A percentile compares a stretch with the other conserved stretches of the same genome.
Evolutionary conservation across 2,329 filamentous ascomycete species (phyloP).

Genomic region (Pseudopithomyces maydicus): DNA sequence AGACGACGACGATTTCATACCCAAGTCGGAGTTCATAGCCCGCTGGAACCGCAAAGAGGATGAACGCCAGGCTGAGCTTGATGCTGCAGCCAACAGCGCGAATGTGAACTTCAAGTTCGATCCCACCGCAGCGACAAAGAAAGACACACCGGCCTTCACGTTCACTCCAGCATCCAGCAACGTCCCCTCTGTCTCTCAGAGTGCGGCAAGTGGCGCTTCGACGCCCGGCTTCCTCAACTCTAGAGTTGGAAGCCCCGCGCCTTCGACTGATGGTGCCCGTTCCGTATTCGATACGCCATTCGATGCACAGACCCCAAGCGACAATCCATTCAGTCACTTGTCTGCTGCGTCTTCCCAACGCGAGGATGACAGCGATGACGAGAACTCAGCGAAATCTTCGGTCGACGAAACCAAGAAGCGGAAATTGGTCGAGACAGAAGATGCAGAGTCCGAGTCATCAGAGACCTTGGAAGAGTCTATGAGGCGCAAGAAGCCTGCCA

Average conservation of each 20-base stretch:
- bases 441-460: conserved; percentile 32
- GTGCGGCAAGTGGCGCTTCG: conserved; percentile 24
- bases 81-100: conserved; percentile 23
- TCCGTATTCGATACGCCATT: conserved; percentile 38
- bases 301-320: conserved; percentile 22
- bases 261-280: conserved; percentile 31
- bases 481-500: conserved; percentile 25
- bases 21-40: conserved; percentile 38
- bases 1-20: conserved; percentile 44
- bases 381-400: conserved; percentile 16
- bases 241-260: conserved; percentile 34
- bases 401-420: conserved; percentile 22
- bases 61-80: conserved; percentile 24
- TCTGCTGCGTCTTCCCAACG: conserved; percentile 40
- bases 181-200: conserved; percentile 1
- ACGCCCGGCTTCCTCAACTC: conserved; percentile 30
- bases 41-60: conserved; percentile 38
- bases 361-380: conserved; percentile 28
- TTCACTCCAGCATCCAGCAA: neutral
- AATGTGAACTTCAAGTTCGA: conserved; percentile 24
- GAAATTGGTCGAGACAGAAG: conserved; percentile 18
- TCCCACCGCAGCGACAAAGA: conserved; percentile 22
- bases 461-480: conserved; percentile 27
- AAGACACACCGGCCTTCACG: neutral
- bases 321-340: conserved; percentile 42